Conservation (phyloP, 306 rosid genomes). For the Argentina anserina region DNA sequence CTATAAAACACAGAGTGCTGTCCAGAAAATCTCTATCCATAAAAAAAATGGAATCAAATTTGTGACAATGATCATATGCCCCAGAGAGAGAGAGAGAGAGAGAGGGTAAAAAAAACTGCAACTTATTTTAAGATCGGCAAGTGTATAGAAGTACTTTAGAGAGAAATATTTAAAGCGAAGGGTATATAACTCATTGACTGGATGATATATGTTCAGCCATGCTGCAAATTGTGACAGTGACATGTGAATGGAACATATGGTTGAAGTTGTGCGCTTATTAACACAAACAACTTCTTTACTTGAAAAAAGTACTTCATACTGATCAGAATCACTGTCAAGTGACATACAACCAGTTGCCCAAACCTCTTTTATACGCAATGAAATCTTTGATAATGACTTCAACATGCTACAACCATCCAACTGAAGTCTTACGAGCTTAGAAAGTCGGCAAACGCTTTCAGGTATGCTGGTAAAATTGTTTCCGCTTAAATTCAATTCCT, state of each 20-base stretch:
- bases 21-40: neutral
- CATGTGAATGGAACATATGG: neutral
- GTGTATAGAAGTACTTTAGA: neutral
- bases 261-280: neutral
- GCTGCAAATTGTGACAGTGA: neutral
- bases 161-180: neutral
- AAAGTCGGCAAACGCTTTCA: slow-evolving; percentile 3
- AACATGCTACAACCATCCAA: slow-evolving; percentile 1
- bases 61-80: neutral
- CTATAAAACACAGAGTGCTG: neutral
- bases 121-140: neutral
- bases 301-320: neutral
- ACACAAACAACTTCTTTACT: neutral
- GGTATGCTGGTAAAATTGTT: slow-evolving; percentile 17
- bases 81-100: too few species aligned
- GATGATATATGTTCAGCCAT: neutral
- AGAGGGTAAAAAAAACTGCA: too few species aligned
- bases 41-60: too few species aligned
- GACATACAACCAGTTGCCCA: neutral
- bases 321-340: neutral
- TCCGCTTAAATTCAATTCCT: neutral
- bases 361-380: neutral
- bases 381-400: slow-evolving; percentile 13
- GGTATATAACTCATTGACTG: neutral
- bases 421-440: neutral